Base-by-base conservation (phyloP, 495 filamentous ascomycete species). In the Bryoglossum gracile region DNA sequence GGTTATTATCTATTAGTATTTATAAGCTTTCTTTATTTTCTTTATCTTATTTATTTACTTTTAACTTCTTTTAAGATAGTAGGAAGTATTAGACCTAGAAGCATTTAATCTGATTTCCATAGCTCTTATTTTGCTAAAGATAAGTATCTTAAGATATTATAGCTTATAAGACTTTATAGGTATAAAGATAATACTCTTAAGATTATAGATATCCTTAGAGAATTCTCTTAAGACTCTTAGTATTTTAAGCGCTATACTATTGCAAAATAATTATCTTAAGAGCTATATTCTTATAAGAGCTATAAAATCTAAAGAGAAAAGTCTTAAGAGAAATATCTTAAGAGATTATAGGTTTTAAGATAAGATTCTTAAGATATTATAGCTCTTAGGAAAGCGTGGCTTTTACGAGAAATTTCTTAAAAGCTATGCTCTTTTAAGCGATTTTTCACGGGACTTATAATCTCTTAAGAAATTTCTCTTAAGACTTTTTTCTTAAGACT, bases 381-480 rank as follows among this genome's bases (percentile, higher is more conserved):
- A 16, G 41, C 41, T 43, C 21, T 30, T 43, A n/a, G 23, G 23
- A 30, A 23, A 30, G 19, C 23, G 14, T n/a, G n/a, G n/a, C n/a
- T n/a, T n/a, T 43, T 43, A 26, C 14, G 23, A 43, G 23, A 30
- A 43, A 43, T 25, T 43, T 30, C 5, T 43, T 43, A 26, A 22
- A n/a, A 30, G 10, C 26, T 16, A 23, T 16, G 10, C n/a, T 35
- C 41, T 28, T 13, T 5, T 39, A 48, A 39, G 46, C 46, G 34
- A 48, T 37, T 47, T 47, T 47, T 37, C 44, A 37, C 32, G 26
- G 8, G 44, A 47, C 44, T 37, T 16, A 37, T 47, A n/a, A 47
- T 47, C 37, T 39, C 37, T 39, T 39, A 30, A 26, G 41, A 43
- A 43, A n/a, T n/a, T n/a, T n/a, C n/a, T n/a, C n/a, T n/a, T 43